Conservation (phyloP, 257 asterid genomes). For the Nicotiana obtusifolia region DNA sequence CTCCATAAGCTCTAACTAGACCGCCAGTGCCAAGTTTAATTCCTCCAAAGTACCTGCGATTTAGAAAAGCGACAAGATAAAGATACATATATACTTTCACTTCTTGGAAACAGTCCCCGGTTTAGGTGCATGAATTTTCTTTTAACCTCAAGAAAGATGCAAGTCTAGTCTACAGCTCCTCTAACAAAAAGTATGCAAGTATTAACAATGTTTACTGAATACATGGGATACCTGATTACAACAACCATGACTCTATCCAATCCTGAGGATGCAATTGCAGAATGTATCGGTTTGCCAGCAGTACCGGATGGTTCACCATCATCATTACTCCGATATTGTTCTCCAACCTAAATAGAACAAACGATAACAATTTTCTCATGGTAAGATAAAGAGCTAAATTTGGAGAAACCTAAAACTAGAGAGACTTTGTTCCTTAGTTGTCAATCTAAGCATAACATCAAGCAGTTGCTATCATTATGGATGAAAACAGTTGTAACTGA, state of each 20-base stretch:
- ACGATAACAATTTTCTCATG: not conserved
- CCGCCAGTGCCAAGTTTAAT: conserved; percentile 99
- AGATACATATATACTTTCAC: not conserved
- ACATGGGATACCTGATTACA: conserved; percentile 53
- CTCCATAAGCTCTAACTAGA: conserved; percentile 94
- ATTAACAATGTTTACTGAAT: not conserved
- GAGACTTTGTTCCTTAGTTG: not conserved
- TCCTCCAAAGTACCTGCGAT: conserved; percentile 77
- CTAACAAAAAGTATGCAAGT: not conserved
- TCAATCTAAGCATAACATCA: not conserved
- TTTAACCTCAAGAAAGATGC: not conserved
- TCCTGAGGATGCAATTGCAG: conserved; percentile 81
- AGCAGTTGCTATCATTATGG: not conserved
- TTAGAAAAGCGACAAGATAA: conserved; percentile 1
- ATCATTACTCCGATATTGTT: conserved; percentile 76
- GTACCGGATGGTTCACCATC: conserved; percentile 99
- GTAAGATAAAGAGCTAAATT: not conserved
- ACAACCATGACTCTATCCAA: conserved; percentile 89
- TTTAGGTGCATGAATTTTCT: not conserved
- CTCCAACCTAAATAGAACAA: conserved; percentile 59
- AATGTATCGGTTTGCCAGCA: conserved; percentile 90
- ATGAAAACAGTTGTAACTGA: not conserved
- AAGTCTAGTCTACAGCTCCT: not conserved
- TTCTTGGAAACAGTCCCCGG: not conserved
- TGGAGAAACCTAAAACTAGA: not conserved